These are phyloP conservation scores for Geotrichum restrictum DNA, from an alignment of 1,139 yeast genomes.

Conservation along the genomic window DNA sequence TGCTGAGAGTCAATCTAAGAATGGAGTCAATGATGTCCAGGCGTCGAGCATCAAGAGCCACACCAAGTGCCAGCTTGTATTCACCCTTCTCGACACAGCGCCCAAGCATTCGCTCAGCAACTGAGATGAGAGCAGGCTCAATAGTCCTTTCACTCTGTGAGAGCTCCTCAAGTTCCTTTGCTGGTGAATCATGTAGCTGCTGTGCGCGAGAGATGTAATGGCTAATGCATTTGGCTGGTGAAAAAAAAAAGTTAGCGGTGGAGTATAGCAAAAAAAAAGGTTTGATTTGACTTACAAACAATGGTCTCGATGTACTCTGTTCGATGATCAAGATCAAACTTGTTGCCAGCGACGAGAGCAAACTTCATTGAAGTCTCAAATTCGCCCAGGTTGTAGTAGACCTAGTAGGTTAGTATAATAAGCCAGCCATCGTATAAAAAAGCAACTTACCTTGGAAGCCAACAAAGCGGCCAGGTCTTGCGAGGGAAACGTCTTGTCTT, in stretches of 20 bases:
- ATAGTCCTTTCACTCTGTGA: conserved; percentile 35
- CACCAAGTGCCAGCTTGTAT: conserved; percentile 79
- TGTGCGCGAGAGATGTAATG: conserved; percentile 68
- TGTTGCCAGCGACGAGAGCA: conserved; percentile 79
- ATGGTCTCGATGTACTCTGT: conserved; percentile 92
- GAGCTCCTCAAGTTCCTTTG: conserved; percentile 25
- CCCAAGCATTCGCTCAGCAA: conserved; percentile 82
- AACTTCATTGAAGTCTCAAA: conserved; percentile 85
- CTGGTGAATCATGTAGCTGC: conserved; percentile 45
- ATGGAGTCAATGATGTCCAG: conserved; percentile 72
- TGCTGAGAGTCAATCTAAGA: conserved; percentile 45
- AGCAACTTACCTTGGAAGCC: conserved; percentile 56
- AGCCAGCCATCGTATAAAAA: neutral
- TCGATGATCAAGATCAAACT: conserved; percentile 63
- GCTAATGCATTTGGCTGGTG: conserved; percentile 70
- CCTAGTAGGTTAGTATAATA: conserved; percentile 32
- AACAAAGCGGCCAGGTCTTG: conserved; percentile 85
- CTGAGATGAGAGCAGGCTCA: conserved; percentile 59
- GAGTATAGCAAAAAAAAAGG: neutral
- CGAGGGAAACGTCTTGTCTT: conserved; percentile 71
- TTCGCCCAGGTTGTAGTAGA: conserved; percentile 92
- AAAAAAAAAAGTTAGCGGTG: too few relatives aligned
- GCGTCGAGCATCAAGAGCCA: conserved; percentile 82
- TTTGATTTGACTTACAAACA: conserved; percentile 44
- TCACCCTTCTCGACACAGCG: conserved; percentile 74